Evolutionary conservation across 352 stramenopile species (phyloP).

Genomic region (Ochromonadaceae sp.): DNA sequence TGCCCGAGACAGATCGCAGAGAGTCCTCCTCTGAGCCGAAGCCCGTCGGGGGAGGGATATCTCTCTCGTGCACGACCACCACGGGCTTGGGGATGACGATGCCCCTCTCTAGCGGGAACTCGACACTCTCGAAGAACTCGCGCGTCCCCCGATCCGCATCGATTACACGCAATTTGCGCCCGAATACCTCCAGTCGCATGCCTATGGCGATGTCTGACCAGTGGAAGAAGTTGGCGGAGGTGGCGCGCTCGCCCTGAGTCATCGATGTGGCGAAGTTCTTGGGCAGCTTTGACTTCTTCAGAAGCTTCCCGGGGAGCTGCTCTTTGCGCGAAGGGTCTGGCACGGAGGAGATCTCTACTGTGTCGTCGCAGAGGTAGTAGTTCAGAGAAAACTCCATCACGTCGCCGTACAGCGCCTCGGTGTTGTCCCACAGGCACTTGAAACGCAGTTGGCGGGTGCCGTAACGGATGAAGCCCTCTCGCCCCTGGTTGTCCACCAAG

Average conservation of each 20-base stretch:
- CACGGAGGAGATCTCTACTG: slow-evolving; percentile 54
- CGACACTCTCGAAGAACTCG: slow-evolving; percentile 42
- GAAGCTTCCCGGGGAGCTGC: not conserved
- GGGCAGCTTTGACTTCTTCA: not conserved
- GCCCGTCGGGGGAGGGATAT: slow-evolving; percentile 37
- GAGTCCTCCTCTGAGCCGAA: slow-evolving; percentile 47
- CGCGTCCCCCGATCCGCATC: slow-evolving; percentile 63
- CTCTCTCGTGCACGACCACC: slow-evolving; percentile 16
- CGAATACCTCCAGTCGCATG: slow-evolving; percentile 46
- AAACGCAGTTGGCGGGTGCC: not conserved
- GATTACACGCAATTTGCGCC: slow-evolving; percentile 47
- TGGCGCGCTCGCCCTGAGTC: not conserved
- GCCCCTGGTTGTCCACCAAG: slow-evolving; percentile 6
- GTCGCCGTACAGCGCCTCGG: slow-evolving; percentile 53
- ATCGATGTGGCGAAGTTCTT: not conserved
- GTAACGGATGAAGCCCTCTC: slow-evolving; percentile 12
- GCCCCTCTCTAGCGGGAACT: not conserved
- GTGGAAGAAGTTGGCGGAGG: slow-evolving; percentile 30
- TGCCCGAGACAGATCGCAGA: slow-evolving; percentile 34
- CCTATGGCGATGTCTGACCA: slow-evolving; percentile 55
- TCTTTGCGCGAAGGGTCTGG: not conserved
- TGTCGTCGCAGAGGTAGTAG: slow-evolving; percentile 69
- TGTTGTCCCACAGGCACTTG: slow-evolving; percentile 47
- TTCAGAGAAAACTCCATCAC: slow-evolving; percentile 54
- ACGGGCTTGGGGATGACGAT: not conserved